phyloP scores from a whole-genome alignment of 192 early-diverging fungal genomes.

The Dimargaris cristalligena region DNA sequence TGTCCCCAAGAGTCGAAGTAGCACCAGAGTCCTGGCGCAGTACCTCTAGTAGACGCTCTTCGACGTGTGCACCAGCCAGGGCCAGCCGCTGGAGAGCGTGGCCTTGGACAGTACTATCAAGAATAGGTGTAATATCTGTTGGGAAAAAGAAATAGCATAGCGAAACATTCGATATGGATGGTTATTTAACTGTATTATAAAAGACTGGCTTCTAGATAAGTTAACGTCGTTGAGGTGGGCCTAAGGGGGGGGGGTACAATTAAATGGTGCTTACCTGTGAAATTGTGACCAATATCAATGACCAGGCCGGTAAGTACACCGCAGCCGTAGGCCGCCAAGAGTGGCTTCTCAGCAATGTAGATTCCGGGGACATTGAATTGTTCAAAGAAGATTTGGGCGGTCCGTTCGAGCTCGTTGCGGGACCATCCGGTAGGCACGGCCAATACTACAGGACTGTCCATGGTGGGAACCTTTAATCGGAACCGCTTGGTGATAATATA shows the following conservation, averaged over 20 bases:
- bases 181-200: too few species aligned
- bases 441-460: slow-evolving; percentile 60
- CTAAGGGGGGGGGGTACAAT: not conserved
- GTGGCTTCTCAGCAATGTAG: slow-evolving; percentile 66
- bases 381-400: slow-evolving; percentile 85
- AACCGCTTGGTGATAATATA: slow-evolving; percentile 67
- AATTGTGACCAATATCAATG: slow-evolving; percentile 79
- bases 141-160: too few species aligned
- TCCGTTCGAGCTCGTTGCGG: slow-evolving; percentile 56
- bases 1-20: slow-evolving; percentile 26
- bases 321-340: slow-evolving; percentile 64
- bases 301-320: slow-evolving; percentile 63
- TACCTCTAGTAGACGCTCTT: slow-evolving; percentile 38
- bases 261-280: slow-evolving; percentile 36
- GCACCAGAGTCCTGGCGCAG: slow-evolving; percentile 35
- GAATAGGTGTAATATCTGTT: slow-evolving; percentile 53
- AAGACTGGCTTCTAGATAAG: too few species aligned
- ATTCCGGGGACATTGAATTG: slow-evolving; percentile 72
- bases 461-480: slow-evolving; percentile 50
- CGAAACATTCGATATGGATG: too few species aligned
- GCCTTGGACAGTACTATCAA: slow-evolving; percentile 54
- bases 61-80: slow-evolving; percentile 54
- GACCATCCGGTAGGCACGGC: slow-evolving; percentile 70
- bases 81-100: slow-evolving; percentile 40
- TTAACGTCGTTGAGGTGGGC: not conserved